phyloP scores from a whole-genome alignment of 1,139 yeast species.

The Kazachstania sp. region DNA sequence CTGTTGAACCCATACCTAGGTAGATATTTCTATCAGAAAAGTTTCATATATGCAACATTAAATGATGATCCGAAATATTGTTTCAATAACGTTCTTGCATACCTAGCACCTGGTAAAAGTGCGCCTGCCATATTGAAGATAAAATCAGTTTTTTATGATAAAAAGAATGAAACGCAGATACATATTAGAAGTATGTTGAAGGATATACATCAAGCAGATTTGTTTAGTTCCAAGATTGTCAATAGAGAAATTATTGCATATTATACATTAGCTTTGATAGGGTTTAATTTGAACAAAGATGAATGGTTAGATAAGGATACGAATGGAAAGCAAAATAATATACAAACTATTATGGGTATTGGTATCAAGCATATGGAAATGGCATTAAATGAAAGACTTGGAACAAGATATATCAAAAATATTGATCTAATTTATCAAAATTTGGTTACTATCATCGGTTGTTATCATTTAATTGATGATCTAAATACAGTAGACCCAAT shows the following conservation, averaged over 20 bases:
- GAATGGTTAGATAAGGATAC: constrained; percentile 16
- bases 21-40: constrained; percentile 55
- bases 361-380: constrained; percentile 15
- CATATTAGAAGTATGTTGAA: constrained; percentile 10
- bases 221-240: constrained; percentile 18
- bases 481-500: not conserved
- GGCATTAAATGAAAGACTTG: constrained; percentile 21
- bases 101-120: constrained; percentile 44
- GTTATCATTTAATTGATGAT: constrained; percentile 20
- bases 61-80: constrained; percentile 36
- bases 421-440: constrained; percentile 22
- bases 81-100: constrained; percentile 52
- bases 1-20: constrained; percentile 54
- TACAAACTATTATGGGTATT: constrained; percentile 7
- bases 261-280: constrained; percentile 27
- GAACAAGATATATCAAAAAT: constrained; percentile 24
- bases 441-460: constrained; percentile 22
- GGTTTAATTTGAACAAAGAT: constrained; percentile 19
- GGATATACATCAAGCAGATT: constrained; percentile 17
- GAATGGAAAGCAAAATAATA: not conserved
- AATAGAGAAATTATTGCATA: constrained; percentile 29
- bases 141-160: constrained; percentile 11
- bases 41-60: constrained; percentile 43
- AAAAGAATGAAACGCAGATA: constrained; percentile 17
- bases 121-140: constrained; percentile 20